Base-by-base conservation (phyloP, 2,329 filamentous ascomycete genomes). In the Aureobasidium mangrovei region DNA sequence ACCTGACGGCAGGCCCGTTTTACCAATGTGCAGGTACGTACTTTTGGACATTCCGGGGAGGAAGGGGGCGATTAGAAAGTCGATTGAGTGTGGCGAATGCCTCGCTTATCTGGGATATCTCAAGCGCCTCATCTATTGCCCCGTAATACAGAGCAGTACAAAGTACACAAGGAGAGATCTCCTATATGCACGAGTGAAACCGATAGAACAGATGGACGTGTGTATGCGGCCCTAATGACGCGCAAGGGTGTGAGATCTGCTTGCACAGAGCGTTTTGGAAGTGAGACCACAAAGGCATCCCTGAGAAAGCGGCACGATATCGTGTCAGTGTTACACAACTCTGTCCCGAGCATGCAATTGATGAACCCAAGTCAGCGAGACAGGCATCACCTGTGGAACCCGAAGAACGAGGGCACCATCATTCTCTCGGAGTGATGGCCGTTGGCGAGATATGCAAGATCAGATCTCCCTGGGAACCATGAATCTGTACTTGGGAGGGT, bases 31-130 rank as follows among this genome's bases (percentile, higher is more conserved):
- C 4, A 7, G 27, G 36, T 49, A 49, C 46, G 46, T 49, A 49
- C 46, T 28, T 49, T 18, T 31, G 36, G 35, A 48, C 46, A 49
- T 40, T 12, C 46, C 46, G 46, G 46, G 46, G 46, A 35, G 26
- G n/a, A 12, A 40, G 18, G 18, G 18, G 18, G 18, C 18, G 18
- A 36, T 49, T 26, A 40, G 28, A 40, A 49, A 24, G 46, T 49
- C 46, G 46, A 49, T 49, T 49, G 46, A 40, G 46, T 49, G 46
- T 49, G 46, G 46, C 46, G 27, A 49, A 39, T 40, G 12, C 46
- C 46, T 49, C 46, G 46, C 46, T 49, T 49, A 49, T 49, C 46
- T 39, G 18, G 18, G 36, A 49, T 49, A 40, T 12, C 36, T 40
- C 46, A 28, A 39, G 31, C 46, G 28, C 46, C 36, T 35, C 46